A percentile compares a stretch with the other conserved stretches of the same genome.
phyloP scores from a whole-genome alignment of 305 asterid genomes.

The Coffea humblotiana region DNA sequence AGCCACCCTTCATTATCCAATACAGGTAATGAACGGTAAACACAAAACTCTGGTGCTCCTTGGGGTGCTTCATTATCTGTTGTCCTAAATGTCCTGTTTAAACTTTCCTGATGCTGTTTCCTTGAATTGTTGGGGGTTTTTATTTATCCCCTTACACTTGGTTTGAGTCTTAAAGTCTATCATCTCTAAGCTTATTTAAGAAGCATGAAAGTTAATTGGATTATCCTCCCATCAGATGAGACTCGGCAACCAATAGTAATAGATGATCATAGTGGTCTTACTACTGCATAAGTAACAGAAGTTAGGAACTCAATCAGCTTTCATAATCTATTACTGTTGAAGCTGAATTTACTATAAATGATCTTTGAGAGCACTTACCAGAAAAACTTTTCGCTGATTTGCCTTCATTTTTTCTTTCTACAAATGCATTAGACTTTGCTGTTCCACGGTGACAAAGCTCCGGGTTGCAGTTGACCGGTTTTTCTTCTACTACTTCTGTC shows the following conservation, averaged over 20 bases:
- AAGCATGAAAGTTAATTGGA: too few species aligned
- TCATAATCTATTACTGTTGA: too few species aligned
- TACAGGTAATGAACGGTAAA: too few species aligned
- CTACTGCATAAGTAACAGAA: too few species aligned
- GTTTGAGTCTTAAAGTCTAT: background rate
- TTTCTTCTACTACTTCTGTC: constrained; percentile 15
- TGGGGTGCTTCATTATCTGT: background rate
- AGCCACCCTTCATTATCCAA: too few species aligned
- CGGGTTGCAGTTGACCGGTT: constrained; percentile 21
- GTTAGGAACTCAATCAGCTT: too few species aligned
- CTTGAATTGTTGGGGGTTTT: background rate
- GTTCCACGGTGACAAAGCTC: constrained; percentile 51
- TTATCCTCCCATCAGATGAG: too few species aligned
- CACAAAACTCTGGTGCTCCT: too few species aligned
- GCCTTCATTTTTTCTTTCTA: constrained; percentile 22
- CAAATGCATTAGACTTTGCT: constrained; percentile 44
- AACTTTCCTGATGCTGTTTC: background rate
- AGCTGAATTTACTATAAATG: background rate
- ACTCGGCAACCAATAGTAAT: too few species aligned
- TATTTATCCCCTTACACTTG: background rate
- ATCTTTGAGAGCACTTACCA: background rate
- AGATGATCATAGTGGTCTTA: too few species aligned
- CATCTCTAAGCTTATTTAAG: too few species aligned
- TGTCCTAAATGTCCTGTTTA: background rate
- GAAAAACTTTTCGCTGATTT: constrained; percentile 27